Percentiles rank a stretch among this genome's conserved stretches.
phyloP scores from a whole-genome alignment of 768 basidiomycete species.

The Mycena olivaceomarginata region DNA sequence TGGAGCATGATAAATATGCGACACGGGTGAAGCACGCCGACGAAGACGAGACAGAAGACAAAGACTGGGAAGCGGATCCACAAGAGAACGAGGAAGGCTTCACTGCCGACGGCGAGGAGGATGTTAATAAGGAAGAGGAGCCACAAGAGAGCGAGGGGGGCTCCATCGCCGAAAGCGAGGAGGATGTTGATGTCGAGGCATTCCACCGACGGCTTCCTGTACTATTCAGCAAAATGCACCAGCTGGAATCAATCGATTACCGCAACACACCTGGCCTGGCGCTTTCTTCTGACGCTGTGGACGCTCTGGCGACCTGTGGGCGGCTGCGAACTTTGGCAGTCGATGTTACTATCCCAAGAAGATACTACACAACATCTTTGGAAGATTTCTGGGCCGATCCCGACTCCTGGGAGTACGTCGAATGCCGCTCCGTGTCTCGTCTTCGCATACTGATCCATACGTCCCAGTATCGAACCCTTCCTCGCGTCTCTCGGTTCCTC shows the following conservation, averaged over 20 bases:
- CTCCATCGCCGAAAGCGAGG: no score
- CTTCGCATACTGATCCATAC: no score
- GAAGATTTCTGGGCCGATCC: conserved; percentile 4
- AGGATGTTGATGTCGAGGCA: not conserved
- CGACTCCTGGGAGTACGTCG: conserved; percentile 33
- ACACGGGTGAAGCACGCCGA: no score
- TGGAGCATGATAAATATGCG: not conserved
- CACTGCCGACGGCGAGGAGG: no score
- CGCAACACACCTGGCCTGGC: conserved; percentile 24
- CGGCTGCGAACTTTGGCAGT: conserved; percentile 25
- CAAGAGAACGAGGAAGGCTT: no score
- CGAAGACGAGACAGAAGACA: no score
- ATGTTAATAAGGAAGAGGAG: no score
- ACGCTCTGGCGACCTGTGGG: conserved; percentile 12
- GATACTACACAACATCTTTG: no score
- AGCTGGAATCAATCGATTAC: conserved; percentile 43
- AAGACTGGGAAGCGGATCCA: no score
- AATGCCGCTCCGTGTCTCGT: not conserved
- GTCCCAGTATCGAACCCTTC: no score
- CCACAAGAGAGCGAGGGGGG: no score
- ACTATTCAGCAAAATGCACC: conserved; percentile 22
- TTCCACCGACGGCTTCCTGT: conserved; percentile 19
- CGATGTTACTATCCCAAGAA: conserved; percentile 2
- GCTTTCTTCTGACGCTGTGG: conserved; percentile 19
- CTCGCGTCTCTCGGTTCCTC: no score